phyloP scores from a whole-genome alignment of 2,329 filamentous ascomycete genomes.

The Reticulascus tulasneorum region DNA sequence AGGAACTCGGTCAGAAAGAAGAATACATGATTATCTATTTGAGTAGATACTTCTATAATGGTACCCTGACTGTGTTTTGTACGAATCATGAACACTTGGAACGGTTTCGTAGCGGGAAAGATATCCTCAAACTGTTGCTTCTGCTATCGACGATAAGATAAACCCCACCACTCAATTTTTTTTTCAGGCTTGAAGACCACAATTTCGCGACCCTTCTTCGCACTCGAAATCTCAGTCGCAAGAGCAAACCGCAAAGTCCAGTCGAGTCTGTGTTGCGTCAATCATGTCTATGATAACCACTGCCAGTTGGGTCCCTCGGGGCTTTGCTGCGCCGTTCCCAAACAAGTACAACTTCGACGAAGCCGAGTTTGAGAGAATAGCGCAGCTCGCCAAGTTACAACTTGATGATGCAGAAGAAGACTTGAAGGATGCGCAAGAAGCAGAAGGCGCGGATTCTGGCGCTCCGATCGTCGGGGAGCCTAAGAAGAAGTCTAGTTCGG shows the following conservation, averaged over 20 bases:
- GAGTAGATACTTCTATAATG: too few relatives aligned
- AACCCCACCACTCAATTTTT: constrained; percentile 14
- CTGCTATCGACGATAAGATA: constrained; percentile 10
- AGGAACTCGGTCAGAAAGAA: too few relatives aligned
- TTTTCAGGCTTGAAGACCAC: constrained; percentile 6
- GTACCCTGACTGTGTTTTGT: too few relatives aligned
- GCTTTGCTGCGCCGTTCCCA: constrained; percentile 72
- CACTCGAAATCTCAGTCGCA: background rate
- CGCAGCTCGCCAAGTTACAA: constrained; percentile 69
- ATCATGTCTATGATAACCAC: constrained; percentile 74
- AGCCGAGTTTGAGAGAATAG: constrained; percentile 71
- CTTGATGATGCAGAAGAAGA: constrained; percentile 91
- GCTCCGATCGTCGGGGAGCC: too few relatives aligned
- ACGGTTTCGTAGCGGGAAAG: too few relatives aligned
- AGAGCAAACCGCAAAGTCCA: background rate
- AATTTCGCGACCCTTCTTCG: constrained; percentile 1
- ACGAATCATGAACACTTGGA: too few relatives aligned
- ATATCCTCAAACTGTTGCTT: too few relatives aligned
- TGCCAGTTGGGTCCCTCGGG: constrained; percentile 71
- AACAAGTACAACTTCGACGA: constrained; percentile 73
- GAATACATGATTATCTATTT: too few relatives aligned
- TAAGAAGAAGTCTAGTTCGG: too few relatives aligned
- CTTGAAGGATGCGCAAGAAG: constrained; percentile 64
- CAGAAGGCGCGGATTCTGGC: constrained; percentile 14
- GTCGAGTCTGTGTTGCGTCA: too few relatives aligned